Evolutionary conservation across 2,329 filamentous ascomycete genomes (phyloP), one percentile per base, ranked within the genome.

Genomic region (Pleomassaria siparia): DNA sequence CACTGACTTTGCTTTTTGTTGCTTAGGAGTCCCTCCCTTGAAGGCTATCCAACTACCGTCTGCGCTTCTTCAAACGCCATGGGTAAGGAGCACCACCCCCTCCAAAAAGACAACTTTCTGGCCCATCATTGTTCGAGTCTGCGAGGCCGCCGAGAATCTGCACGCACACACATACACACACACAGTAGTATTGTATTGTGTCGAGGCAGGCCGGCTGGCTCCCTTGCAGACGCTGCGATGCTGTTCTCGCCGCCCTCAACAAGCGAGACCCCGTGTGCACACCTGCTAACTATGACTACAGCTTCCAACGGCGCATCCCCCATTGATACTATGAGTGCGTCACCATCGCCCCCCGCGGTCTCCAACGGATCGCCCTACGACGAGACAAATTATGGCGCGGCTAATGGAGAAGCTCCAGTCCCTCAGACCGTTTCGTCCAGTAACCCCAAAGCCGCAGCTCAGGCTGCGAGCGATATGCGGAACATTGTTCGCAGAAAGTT

Each of bases 401-500:
- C 70, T 53, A 75, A 74, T 59, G 78, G 76, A 41, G 50, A 59
- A 18, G 43, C 47, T 40, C 48, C 72, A 74, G 56, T 76, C 54
- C 74, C 75, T 21, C 82, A 85, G 68, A 85, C 83, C 21, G 80
- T 86, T 61, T 80, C 76, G 67, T 84, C 82, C 43, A 84, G 81
- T 71, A 81, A 86, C 64, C 83, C 83, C 49, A 86, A 86, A 67
- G 71, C 72, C 50, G 75, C 76, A 51, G 72, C 77, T 46, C 67
- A 75, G 62, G 67, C 76, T 58, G 72, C 75, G 43, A 72, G 72
- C 59, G 70, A 80, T 60, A 87, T 87, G 81, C 86, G 86, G 76
- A 97, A 99, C 80, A 95, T 99, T 73, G 92, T 99, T 66, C 89
- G 94, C 76, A 85, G 94, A 76, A 99, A 99, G 82, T 80, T 99